These are phyloP conservation scores for Cyclotella choctawhatcheeana DNA, from an alignment of 108 stramenopile genomes.

Conservation along the genomic window DNA sequence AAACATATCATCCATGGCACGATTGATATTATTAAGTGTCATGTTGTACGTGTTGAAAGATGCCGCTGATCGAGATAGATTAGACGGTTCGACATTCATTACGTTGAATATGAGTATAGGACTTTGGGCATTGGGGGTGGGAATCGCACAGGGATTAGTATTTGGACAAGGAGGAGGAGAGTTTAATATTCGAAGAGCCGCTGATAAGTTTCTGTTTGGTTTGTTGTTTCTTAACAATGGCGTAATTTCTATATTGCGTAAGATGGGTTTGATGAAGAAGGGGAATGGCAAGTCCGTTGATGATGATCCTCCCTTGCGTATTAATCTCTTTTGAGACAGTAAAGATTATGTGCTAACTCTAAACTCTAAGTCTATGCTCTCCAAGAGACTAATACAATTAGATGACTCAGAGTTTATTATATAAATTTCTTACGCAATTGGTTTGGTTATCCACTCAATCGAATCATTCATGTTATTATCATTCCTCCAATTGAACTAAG, in stretches of 20 bases:
- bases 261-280: constrained; percentile 29
- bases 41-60: constrained; percentile 50
- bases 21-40: constrained; percentile 36
- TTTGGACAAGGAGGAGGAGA: constrained; percentile 10
- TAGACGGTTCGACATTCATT: constrained; percentile 39
- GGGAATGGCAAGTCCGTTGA: constrained; percentile 15
- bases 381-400: too few relatives aligned
- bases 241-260: constrained; percentile 19
- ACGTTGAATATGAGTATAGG: constrained; percentile 43
- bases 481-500: constrained; percentile 80
- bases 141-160: constrained; percentile 35
- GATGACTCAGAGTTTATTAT: constrained; percentile 31
- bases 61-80: constrained; percentile 31
- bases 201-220: constrained; percentile 39
- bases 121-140: constrained; percentile 41
- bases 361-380: too few relatives aligned
- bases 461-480: constrained; percentile 69
- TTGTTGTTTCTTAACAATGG: constrained; percentile 35
- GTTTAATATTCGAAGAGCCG: constrained; percentile 33
- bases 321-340: constrained; percentile 2
- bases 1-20: constrained; percentile 44
- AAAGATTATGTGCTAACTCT: not conserved
- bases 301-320: constrained; percentile 35
- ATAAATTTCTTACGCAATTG: constrained; percentile 79
- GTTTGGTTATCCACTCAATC: constrained; percentile 63